Base-by-base conservation (phyloP, 2,329 filamentous ascomycete genomes). In the Fusarium xyrophilum region DNA sequence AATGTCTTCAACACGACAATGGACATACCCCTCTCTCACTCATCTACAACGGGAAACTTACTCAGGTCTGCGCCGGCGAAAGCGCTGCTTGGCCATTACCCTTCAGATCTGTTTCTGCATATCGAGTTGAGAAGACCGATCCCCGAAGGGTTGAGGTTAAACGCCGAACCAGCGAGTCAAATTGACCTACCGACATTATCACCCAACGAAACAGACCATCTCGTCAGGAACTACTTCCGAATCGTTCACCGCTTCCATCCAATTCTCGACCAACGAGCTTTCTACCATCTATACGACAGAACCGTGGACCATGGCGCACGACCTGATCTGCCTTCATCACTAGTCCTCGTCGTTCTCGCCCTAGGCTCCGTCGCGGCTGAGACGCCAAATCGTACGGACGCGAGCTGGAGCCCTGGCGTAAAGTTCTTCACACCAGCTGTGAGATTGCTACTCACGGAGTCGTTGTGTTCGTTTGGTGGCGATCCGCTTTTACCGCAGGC, bases 1-100 rank as follows among this genome's bases (percentile, higher is more conserved):
- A 71, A 69, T 55, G 68, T 67, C 1, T 66, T 71, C 28, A 71
- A 71, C 36, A 71, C 68, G 4, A 71, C 68, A 0, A 71, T 71
- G 68, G 68, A 69, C 14, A 71, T 71, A 8, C 68, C 68, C 0
- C 23, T 71, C 1, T 71, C 65, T 7, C 68, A 71, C 13, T 71
- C 68, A 1, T 69, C 68, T 1, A 71, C 68, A 0, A 61, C 66
- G 0, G 68, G 68, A 2, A 71, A 69, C 4, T 38, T 71, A 1
- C 23, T 71, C 1, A 56, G 68, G 0, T 71, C 68, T 12, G 65
- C 65, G 2, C 68, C 68, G 0, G 68, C 68, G 1, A 69, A 63
- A 8, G 57, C 59, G 9, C 19, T 71, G 0, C 25, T 71, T 0
- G 68, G 68, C 0, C 68, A 71, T 1, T 71, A 71, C 13, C 68